These are phyloP conservation scores for Ammopiptanthus mongolicus DNA, from an alignment of 306 rosid genomes.

Conservation along the genomic window DNA sequence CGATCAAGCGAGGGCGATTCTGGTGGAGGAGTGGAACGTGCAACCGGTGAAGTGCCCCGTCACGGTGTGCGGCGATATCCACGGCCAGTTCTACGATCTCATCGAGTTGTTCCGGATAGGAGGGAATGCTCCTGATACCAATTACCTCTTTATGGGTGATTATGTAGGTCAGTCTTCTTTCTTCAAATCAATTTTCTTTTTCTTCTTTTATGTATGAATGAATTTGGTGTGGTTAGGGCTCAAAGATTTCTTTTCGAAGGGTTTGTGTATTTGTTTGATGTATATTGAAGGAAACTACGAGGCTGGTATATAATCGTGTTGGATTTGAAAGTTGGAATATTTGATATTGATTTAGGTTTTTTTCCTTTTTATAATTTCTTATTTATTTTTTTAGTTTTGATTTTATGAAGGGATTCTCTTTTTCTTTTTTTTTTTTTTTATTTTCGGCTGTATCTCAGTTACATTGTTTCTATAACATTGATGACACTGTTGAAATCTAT, in stretches of 20 bases:
- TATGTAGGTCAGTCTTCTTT: constrained; percentile 66
- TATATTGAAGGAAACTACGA: no score
- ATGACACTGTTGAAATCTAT: neutral
- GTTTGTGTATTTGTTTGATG: no score
- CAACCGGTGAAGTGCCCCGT: constrained; percentile 98
- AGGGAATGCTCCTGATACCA: constrained; percentile 87
- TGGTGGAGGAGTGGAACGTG: constrained; percentile 97
- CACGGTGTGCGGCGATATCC: constrained; percentile 95
- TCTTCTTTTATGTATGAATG: neutral
- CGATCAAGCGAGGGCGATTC: constrained; percentile 72
- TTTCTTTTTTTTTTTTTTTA: neutral
- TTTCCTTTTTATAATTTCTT: neutral
- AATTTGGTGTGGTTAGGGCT: neutral
- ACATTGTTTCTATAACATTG: neutral
- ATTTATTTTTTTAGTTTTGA: neutral
- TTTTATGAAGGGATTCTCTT: neutral
- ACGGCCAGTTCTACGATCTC: constrained; percentile 97
- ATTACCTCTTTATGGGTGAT: constrained; percentile 98
- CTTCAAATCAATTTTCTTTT: neutral
- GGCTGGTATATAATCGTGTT: neutral
- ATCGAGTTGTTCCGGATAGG: constrained; percentile 92
- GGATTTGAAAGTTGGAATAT: neutral
- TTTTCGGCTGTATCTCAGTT: neutral
- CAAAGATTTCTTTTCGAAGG: no score
- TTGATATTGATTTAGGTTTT: neutral